Conservation (phyloP, 805 yeast genomes). For the Metschnikowia gelsemii region DNA sequence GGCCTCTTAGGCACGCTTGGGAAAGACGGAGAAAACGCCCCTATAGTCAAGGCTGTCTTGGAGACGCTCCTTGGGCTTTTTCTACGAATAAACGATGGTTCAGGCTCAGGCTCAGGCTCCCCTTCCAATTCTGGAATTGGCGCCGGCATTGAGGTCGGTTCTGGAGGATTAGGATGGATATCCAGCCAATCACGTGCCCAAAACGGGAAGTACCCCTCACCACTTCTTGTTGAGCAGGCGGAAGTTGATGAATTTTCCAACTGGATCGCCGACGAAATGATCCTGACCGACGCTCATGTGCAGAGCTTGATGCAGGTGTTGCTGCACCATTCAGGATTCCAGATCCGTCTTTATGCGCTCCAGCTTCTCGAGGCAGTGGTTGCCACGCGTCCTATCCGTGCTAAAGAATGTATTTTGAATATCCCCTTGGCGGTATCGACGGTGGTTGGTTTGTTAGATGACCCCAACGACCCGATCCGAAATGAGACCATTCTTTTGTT, state of each 20-base stretch:
- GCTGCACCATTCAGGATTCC: conserved; percentile 60
- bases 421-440: conserved; percentile 80
- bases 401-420: conserved; percentile 70
- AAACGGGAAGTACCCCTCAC: conserved; percentile 79
- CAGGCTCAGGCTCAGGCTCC: too few relatives aligned
- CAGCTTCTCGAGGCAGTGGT: conserved; percentile 84
- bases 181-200: conserved; percentile 70
- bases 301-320: conserved; percentile 42
- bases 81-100: conserved; percentile 57
- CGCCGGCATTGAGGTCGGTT: too few relatives aligned
- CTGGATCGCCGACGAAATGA: conserved; percentile 93
- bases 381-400: conserved; percentile 67
- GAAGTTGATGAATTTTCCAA: conserved; percentile 80
- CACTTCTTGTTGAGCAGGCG: conserved; percentile 55
- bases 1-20: conserved; percentile 65
- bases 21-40: conserved; percentile 67
- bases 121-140: too few relatives aligned
- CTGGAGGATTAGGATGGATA: conserved; percentile 68
- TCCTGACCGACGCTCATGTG: conserved; percentile 47
- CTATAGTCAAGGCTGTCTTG: conserved; percentile 71
- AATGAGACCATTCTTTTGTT: conserved; percentile 85
- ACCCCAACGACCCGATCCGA: conserved; percentile 72
- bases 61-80: conserved; percentile 85
- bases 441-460: conserved; percentile 54
- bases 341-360: conserved; percentile 73